Conservation (phyloP, 495 filamentous ascomycete genomes). For the Aspergillus conjunctus region DNA sequence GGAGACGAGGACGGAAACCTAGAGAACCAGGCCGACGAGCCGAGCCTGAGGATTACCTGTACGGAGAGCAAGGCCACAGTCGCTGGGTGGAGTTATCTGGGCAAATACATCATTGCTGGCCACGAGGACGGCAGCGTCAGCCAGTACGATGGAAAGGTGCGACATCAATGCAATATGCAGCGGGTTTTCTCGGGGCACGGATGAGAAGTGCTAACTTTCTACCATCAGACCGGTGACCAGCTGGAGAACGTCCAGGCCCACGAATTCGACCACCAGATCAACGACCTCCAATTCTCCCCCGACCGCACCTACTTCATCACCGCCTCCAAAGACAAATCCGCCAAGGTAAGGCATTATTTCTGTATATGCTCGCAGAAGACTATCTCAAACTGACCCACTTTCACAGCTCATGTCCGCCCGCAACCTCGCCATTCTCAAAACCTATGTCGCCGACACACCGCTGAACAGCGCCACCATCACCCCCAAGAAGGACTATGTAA, state of each 20-base stretch:
- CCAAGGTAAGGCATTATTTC: slow-evolving; percentile 62
- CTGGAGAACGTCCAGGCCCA: slow-evolving; percentile 78
- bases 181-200: not conserved
- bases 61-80: slow-evolving; percentile 95
- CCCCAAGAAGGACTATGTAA: slow-evolving; percentile 92
- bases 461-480: slow-evolving; percentile 94
- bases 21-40: slow-evolving; percentile 76
- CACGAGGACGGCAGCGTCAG: slow-evolving; percentile 95
- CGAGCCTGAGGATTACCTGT: slow-evolving; percentile 79
- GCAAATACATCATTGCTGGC: slow-evolving; percentile 93
- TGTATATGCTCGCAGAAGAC: not conserved
- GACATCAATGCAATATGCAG: slow-evolving; percentile 5
- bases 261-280: slow-evolving; percentile 80
- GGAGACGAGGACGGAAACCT: slow-evolving; percentile 51
- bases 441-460: slow-evolving; percentile 89
- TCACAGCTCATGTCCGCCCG: slow-evolving; percentile 72
- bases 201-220: slow-evolving; percentile 12
- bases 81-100: slow-evolving; percentile 89
- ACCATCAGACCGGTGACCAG: slow-evolving; percentile 70
- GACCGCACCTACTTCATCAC: slow-evolving; percentile 98
- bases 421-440: slow-evolving; percentile 89
- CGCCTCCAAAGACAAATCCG: slow-evolving; percentile 94
- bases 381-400: slow-evolving; percentile 13
- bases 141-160: slow-evolving; percentile 92
- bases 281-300: slow-evolving; percentile 89